phyloP scores from a whole-genome alignment of 2,329 filamentous ascomycete genomes.

The Niveomyces coronatus region DNA sequence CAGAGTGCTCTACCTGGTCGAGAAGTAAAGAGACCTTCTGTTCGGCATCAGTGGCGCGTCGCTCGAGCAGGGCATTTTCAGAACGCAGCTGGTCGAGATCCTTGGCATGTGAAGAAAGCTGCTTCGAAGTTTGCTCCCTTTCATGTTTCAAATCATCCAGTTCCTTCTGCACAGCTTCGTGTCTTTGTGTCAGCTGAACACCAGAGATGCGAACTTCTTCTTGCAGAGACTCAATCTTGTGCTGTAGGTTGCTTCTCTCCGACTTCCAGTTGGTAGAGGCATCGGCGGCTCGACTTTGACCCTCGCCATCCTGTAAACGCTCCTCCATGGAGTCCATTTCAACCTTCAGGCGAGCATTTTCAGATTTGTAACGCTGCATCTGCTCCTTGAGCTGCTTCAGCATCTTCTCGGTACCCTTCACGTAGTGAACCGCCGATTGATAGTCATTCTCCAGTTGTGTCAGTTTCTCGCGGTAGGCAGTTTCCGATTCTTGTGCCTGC shows the following conservation, averaged over 20 bases:
- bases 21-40: conserved; percentile 86
- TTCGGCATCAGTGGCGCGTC: conserved; percentile 80
- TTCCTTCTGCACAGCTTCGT: conserved; percentile 59
- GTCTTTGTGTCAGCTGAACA: conserved; percentile 57
- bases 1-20: conserved; percentile 87
- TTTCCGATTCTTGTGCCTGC: conserved; percentile 78
- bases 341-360: conserved; percentile 71
- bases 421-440: conserved; percentile 93
- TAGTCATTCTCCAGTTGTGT: conserved; percentile 94
- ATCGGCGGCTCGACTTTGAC: conserved; percentile 14
- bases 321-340: conserved; percentile 64
- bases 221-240: conserved; percentile 61
- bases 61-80: conserved; percentile 73
- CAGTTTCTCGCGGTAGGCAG: conserved; percentile 83
- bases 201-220: conserved; percentile 56
- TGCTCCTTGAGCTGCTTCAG: conserved; percentile 97
- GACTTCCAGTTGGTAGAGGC: conserved; percentile 58
- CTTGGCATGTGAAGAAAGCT: conserved; percentile 48
- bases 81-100: conserved; percentile 74
- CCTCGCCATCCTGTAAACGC: conserved; percentile 24
- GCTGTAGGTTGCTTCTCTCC: conserved; percentile 58
- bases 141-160: conserved; percentile 55
- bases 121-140: conserved; percentile 50
- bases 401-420: conserved; percentile 99
- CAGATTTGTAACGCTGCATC: conserved; percentile 79